Conservation (phyloP, 306 rosid species). For the Dryas alaskensis region DNA sequence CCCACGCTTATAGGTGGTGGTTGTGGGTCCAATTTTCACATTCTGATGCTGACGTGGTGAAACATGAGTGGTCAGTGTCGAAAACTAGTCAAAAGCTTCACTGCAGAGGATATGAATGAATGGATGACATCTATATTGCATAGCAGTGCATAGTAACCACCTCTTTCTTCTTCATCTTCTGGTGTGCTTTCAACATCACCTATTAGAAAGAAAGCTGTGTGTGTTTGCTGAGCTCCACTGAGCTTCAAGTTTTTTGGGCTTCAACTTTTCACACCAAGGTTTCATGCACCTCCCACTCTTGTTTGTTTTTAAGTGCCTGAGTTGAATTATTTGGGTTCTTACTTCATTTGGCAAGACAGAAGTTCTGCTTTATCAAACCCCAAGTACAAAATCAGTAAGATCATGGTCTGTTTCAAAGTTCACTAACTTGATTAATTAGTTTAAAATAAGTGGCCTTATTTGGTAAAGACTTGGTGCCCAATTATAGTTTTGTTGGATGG, state of each 20-base stretch:
- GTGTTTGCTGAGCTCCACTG: background rate
- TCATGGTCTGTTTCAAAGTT: background rate
- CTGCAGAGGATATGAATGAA: background rate
- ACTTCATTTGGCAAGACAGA: background rate
- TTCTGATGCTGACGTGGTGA: background rate
- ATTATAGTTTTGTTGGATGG: conserved; percentile 7
- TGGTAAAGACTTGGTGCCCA: background rate
- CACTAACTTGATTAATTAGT: background rate
- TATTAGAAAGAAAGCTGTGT: background rate
- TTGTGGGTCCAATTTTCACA: no score
- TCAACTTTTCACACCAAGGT: background rate
- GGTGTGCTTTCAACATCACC: conserved; percentile 3
- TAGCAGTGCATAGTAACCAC: no score
- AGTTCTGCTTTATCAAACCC: background rate
- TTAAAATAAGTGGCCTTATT: background rate
- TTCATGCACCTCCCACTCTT: background rate
- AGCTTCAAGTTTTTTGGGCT: background rate
- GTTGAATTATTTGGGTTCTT: background rate
- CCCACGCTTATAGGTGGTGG: no score
- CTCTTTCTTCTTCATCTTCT: background rate
- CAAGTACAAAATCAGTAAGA: conserved; percentile 1
- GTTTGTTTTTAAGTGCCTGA: background rate
- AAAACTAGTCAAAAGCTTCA: background rate
- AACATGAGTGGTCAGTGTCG: background rate
- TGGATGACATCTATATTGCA: background rate